Evolutionary conservation across 306 rosid species (phyloP), one percentile per base, ranked within the genome.

Genomic region (Ochetophila trinervis): DNA sequence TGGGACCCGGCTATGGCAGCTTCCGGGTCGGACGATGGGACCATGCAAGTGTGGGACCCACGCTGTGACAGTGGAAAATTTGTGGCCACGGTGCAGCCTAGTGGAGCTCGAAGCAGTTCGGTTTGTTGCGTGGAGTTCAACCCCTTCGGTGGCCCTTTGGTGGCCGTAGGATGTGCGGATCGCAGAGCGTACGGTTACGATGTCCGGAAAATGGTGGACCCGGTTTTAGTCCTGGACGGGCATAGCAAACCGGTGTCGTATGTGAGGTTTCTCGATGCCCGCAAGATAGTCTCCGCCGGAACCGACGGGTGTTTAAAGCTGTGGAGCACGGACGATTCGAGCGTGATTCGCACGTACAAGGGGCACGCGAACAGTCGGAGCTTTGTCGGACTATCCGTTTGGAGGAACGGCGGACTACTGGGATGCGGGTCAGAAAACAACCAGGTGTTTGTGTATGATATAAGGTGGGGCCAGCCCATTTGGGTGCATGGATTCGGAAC

Each of bases 21-120:
- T 1, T 86, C 91, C 34, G 83, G 86, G 34, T 83, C 91, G 19
- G 91, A 86, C 56, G 91, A 86, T 13, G 88, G 91, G n/a, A 78
- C 91, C 21, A 60, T 86, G 67, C 91, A 86, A 61, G 72, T 76
- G 45, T 86, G 91, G 91, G 91, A 86, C 58, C 69, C 88, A 37
- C 88, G 91, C 2, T 70, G 78, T 24, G 80, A 78, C 0, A 67
- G 76, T 21, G 83, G 85, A 13, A 36, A 52, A 5, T 65, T 69
- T 51, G 66, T 85, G 71, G 84, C 80, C 5, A 42, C 23, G 2
- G 86, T 68, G 51, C 71, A 63, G 63, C 91, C 91, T 2, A 62
- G 80, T 53, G 40, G 6, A 0, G 61, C 72, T 0, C 27, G 80
- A 0, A 70, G n/a, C n/a, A n/a, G 69, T 16, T 57, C 91, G 3